phyloP scores from a whole-genome alignment of 495 filamentous ascomycete genomes.

The Hypoxylon cercidicola region DNA sequence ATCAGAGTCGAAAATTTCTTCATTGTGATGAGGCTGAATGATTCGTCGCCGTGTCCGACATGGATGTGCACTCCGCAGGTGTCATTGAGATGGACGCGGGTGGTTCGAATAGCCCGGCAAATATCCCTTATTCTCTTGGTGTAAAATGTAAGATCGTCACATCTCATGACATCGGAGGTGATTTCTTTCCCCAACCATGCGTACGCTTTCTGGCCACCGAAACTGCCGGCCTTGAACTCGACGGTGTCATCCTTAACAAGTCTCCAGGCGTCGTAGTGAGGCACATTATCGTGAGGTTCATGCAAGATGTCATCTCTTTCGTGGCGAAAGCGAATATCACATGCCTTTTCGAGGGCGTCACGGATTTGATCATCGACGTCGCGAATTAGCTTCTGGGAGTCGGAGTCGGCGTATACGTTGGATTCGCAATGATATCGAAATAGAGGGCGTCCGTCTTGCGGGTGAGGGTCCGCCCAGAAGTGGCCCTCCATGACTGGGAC shows the following conservation, averaged over 20 bases:
- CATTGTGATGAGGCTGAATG: conserved; percentile 40
- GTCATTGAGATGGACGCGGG: conserved; percentile 32
- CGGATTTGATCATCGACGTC: not conserved
- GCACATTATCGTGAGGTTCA: conserved; percentile 7
- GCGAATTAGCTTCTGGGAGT: no score
- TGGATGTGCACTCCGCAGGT: conserved; percentile 37
- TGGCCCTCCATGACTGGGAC: conserved; percentile 1
- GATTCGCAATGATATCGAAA: not conserved
- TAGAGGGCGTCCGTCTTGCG: conserved; percentile 1
- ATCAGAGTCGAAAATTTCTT: conserved; percentile 32
- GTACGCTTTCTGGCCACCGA: not conserved
- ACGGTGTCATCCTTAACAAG: conserved; percentile 20
- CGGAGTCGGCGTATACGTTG: no score
- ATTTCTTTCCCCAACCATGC: conserved; percentile 25
- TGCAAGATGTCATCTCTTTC: conserved; percentile 10
- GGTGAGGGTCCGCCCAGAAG: conserved; percentile 9
- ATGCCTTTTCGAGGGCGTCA: not conserved
- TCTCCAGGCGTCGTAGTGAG: conserved; percentile 35
- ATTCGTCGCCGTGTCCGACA: conserved; percentile 39
- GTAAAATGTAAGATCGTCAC: conserved; percentile 18
- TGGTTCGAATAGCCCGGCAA: conserved; percentile 25
- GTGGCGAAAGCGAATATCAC: conserved; percentile 6
- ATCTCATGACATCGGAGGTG: conserved; percentile 33
- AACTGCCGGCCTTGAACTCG: not conserved
- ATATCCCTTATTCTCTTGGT: conserved; percentile 21